Evolutionary conservation across 1,139 yeast species (phyloP), one percentile per base, ranked within the genome.

Genomic region (Geotrichum citri-aurantii): DNA sequence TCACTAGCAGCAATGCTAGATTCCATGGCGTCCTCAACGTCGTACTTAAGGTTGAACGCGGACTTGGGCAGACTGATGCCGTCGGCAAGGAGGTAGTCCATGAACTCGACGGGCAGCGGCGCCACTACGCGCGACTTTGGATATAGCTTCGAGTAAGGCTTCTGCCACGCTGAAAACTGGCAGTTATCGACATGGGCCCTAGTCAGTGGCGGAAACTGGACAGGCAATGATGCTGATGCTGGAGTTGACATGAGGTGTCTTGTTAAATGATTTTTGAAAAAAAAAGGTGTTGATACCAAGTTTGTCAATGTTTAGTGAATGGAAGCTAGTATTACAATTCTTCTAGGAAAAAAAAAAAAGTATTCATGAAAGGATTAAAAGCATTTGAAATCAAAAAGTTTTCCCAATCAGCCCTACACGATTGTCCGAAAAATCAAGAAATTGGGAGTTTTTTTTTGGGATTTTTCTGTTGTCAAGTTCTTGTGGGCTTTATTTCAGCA

Each of bases 141-240:
- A 0, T 81, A 73, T 62, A 83, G 73, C 1, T 74, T 69, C 57
- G 77, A 73, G 69, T 88, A 88, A 55, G 72, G 68, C 1, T 75
- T 69, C 65, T 85, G 82, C 99, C 99, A 93, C 12, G 74, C 67
- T 0, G 95, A 86, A 68, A 82, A 91, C 21, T 83, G 75, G 68
- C 96, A 90, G 69, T 82, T 81, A 55, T 83, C 69, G 3, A 92
- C 75, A 52, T 88, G 89, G 11, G 58, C 50, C 14, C 29, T 53
- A 3, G 50, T 17, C 23, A 58, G 26, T 2, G 58, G 60, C 14
- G 59, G 59, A 42, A 57, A 57, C 6, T 17, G 24, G 1, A 48
- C 27, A 12, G 7, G 5, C n/a, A 14, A 33, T 33, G 40, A 33
- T 14, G 40, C 10, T 11, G 31, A 31, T 11, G 33, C 2, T 23